Base-by-base conservation (phyloP, 2,329 filamentous ascomycete species). In the Aspergillus tubingensis region DNA sequence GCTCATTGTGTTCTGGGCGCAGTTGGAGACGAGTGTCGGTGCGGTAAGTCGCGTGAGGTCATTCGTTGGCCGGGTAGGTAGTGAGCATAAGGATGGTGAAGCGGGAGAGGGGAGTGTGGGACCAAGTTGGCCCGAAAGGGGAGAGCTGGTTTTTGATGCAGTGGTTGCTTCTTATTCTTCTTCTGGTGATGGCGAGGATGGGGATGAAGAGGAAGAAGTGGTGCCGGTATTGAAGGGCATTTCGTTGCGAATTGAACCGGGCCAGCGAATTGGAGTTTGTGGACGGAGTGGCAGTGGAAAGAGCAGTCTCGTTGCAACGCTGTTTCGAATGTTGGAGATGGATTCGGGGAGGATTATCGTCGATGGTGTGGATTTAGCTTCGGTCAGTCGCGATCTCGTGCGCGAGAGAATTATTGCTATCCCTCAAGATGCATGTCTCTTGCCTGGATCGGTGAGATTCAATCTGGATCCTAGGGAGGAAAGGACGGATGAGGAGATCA, bases 21-120 rank as follows among this genome's bases (percentile, higher is more conserved):
- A 77, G 15, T 72, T 86, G 3, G 85, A 87, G 65, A 86, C 83
- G 0, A 79, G 80, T 13, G 77, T 87, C 39, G 84, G 84, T 8
- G 83, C 83, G 2, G 77, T 87, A n/a, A 74, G 80, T 1, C 76
- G 85, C 19, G 78, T 86, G 60, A 82, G 82, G 64, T 77, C 77
- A 6, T 85, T 85, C 43, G 75, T 77, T 32, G 25, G n/a, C 7
- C 73, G 70, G 54, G 77, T 78, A 47, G 72, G 70, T 65, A 76
- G 63, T 23, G 62, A 56, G 27, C 53, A 39, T 10, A 8, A 59
- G 41, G 1, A 36, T 2, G 8, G 11, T 8, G 2, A n/a, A 36
- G 49, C 57, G 32, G 51, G 19, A 8, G 55, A 23, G 11, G 7
- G 51, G 2, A 25, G 41, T 2, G 38, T 38, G 19, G 53, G 25